phyloP scores from a whole-genome alignment of 208 protist species.

The Leishmania turanica region DNA sequence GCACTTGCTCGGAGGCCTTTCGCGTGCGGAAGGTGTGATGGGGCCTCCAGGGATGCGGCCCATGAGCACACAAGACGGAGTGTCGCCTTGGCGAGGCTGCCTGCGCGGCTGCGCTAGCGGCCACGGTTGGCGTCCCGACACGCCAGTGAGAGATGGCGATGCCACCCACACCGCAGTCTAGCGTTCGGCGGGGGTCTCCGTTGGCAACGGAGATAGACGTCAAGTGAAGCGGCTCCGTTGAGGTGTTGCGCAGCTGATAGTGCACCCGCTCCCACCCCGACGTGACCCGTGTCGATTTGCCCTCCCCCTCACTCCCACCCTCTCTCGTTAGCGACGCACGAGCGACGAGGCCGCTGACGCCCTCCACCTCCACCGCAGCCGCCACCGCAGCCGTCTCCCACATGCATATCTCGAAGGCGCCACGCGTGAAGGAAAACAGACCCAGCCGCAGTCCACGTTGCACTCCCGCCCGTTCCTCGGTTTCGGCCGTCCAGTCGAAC shows the following conservation, averaged over 20 bases:
- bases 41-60: not conserved
- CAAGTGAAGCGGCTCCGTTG: conserved; percentile 21
- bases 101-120: not conserved
- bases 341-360: conserved; percentile 7
- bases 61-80: not conserved
- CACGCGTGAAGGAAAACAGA: conserved; percentile 11
- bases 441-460: conserved; percentile 21
- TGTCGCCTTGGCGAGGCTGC: not conserved
- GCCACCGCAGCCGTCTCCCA: conserved; percentile 15
- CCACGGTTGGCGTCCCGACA: not conserved
- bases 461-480: not conserved
- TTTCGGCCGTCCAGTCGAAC: not conserved
- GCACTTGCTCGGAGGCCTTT: conserved; percentile 21
- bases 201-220: conserved; percentile 27
- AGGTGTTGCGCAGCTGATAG: conserved; percentile 25
- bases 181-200: conserved; percentile 16
- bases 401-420: conserved; percentile 1
- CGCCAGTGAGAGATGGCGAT: conserved; percentile 23
- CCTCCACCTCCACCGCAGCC: conserved; percentile 3
- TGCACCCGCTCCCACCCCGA: conserved; percentile 12
- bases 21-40: conserved; percentile 1
- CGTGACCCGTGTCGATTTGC: not conserved
- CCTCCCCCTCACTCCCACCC: not conserved
- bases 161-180: conserved; percentile 45
- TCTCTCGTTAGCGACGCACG: not conserved